A percentile compares a stretch with the other conserved stretches of the same genome.
These are phyloP conservation scores for Leptographium galeiforme DNA, from an alignment of 2,329 filamentous ascomycete genomes.

Conservation along the genomic window DNA sequence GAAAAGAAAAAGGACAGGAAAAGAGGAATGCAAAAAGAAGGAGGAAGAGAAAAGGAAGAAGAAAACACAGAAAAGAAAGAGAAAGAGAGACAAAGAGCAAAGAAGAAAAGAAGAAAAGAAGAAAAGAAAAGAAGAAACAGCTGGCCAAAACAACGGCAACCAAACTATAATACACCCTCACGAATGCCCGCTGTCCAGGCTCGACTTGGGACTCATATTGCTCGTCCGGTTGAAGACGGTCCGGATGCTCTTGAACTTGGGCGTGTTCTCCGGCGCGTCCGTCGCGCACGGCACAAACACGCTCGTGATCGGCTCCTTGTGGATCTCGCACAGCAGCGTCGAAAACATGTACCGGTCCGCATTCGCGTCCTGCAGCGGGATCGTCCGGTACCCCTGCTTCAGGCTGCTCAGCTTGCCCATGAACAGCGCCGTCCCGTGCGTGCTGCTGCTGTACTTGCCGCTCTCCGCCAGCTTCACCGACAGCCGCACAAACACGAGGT, in stretches of 20 bases:
- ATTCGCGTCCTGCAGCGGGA: constrained; percentile 76
- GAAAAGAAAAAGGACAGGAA: background rate
- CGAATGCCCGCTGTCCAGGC: constrained; percentile 23
- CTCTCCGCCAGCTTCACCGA: constrained; percentile 79
- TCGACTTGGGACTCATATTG: constrained; percentile 37
- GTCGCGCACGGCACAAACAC: constrained; percentile 39
- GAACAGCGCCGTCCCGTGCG: constrained; percentile 61
- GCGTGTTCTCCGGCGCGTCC: constrained; percentile 25
- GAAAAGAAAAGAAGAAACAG: background rate
- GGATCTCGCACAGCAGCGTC: constrained; percentile 81
- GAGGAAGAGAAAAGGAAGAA: constrained; percentile 11
- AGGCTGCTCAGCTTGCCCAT: constrained; percentile 84
- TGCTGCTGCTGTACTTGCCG: constrained; percentile 53
- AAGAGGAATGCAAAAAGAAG: constrained; percentile 9
- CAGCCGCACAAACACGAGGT: constrained; percentile 86
- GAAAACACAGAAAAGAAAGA: constrained; percentile 5
- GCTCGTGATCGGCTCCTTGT: constrained; percentile 44
- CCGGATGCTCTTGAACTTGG: constrained; percentile 37
- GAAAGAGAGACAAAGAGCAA: constrained; percentile 4
- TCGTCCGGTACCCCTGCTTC: constrained; percentile 82
- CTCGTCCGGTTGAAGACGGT: constrained; percentile 39
- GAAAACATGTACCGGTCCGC: constrained; percentile 93
- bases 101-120: background rate
- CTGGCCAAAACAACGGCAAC: background rate
- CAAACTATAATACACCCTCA: constrained; percentile 4